Conservation (phyloP, 805 yeast genomes). For the Cyberlindnera saturnus region DNA sequence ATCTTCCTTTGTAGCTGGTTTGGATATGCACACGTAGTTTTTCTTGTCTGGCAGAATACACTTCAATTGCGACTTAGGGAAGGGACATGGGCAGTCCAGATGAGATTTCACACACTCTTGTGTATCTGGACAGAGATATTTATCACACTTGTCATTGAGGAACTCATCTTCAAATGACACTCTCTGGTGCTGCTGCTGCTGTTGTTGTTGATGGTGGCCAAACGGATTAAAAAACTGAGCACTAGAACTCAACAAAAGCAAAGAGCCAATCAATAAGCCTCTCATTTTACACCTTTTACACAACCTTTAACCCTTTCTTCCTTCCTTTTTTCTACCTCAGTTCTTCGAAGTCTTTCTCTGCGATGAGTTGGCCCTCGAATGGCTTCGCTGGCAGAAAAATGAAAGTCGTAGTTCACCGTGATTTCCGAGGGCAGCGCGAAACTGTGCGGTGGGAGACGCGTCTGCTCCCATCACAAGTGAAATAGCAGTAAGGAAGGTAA, state of each 20-base stretch:
- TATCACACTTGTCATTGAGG: constrained; percentile 43
- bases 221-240: constrained; percentile 43
- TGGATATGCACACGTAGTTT: constrained; percentile 75
- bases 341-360: no score
- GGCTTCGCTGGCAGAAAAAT: no score
- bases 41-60: constrained; percentile 67
- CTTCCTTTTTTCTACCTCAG: no score
- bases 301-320: no score
- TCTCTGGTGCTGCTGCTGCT: constrained; percentile 28
- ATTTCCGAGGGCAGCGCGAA: no score
- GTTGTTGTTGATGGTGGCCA: constrained; percentile 31
- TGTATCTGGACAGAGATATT: constrained; percentile 80
- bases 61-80: constrained; percentile 76
- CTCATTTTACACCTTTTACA: neutral
- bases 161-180: constrained; percentile 30
- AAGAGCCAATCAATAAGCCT: neutral
- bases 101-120: constrained; percentile 65
- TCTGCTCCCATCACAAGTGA: no score
- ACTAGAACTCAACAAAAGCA: constrained; percentile 10
- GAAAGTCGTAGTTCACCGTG: no score
- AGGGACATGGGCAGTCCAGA: constrained; percentile 84
- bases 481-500: no score
- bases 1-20: constrained; percentile 51
- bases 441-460: no score
- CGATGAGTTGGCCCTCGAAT: no score